These are phyloP conservation scores for Dendrobium officinale DNA, from an alignment of 106 monocot genomes.

Conservation along the genomic window DNA sequence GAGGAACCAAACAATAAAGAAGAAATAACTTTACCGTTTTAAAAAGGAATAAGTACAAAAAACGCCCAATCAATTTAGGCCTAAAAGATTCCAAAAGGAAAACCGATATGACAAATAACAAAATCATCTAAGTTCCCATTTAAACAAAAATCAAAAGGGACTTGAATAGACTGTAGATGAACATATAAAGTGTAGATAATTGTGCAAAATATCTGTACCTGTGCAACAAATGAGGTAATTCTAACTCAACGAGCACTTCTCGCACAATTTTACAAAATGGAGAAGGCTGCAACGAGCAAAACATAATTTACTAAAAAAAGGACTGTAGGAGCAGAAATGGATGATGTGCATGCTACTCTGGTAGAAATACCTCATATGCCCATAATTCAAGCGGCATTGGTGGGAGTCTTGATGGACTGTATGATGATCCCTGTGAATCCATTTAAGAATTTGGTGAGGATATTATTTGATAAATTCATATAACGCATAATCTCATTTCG, in stretches of 20 bases:
- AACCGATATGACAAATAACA: too few species aligned
- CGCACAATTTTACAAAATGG: constrained; percentile 92
- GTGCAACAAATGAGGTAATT: constrained; percentile 77
- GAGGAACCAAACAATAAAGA: too few species aligned
- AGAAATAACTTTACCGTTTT: too few species aligned
- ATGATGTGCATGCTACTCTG: neutral
- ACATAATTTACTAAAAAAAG: neutral
- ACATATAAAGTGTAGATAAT: neutral
- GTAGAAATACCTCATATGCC: constrained; percentile 76
- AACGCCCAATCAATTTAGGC: too few species aligned
- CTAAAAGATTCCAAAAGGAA: too few species aligned
- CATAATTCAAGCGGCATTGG: constrained; percentile 67
- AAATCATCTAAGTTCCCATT: too few species aligned
- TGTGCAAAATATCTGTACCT: constrained; percentile 29
- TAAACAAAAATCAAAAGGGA: too few species aligned
- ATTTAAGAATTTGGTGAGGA: neutral
- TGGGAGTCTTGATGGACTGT: constrained; percentile 64
- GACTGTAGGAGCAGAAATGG: neutral
- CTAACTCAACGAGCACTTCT: constrained; percentile 85
- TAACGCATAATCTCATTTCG: neutral
- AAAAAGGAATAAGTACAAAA: too few species aligned
- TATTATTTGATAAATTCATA: neutral
- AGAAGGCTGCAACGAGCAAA: constrained; percentile 44
- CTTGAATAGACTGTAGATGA: too few species aligned
- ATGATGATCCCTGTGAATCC: constrained; percentile 57